Evolutionary conservation across 2,329 filamentous ascomycete genomes (phyloP), one percentile per base, ranked within the genome.

Genomic region (Arthroderma sp.): DNA sequence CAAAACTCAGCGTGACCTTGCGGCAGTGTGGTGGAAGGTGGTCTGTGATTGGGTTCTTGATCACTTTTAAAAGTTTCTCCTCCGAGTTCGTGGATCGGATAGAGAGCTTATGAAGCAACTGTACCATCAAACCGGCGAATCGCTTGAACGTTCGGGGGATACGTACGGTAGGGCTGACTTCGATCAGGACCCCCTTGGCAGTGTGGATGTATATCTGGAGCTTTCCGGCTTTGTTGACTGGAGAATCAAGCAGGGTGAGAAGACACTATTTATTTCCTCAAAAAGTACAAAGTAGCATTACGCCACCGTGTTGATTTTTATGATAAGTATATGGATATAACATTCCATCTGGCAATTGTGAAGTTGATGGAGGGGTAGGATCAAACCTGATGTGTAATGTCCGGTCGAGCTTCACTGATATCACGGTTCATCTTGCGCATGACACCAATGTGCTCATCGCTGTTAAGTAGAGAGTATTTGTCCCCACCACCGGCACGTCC

Each of bases 351-450:
- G 15, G 15, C 15, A 22, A 22, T 22, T 22, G 15, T 22, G 15
- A 10, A 29, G 31, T 9, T 6, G 15, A 22, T 22, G 15, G 32
- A 42, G 39, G 36, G 22, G 39, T 29, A 27, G 45, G 53, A 49
- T 64, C 77, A 59, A 71, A 95, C 89, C 85, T 96, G 91, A 64
- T 98, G 91, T 38, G 91, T 94, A 59, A 98, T 98, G 66, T 98
- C 91, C 38, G 91, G 91, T 55, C 91, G 80, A 49, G 91, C 91
- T 67, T 98, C 91, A 63, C 88, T 95, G 53, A 98, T 96, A 63
- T 98, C 91, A 56, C 91, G 78, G 63, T 94, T 94, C 89, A 96
- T 96, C 73, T 96, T 98, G 59, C 91, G 83, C 87, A 98, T 94
- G 53, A 96, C 84, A 50, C 91, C 91, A 55, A 98, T 98, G 63